Percentiles rank a stretch among this genome's conserved stretches.
Conservation (phyloP, 192 early-diverging fungal genomes). For the Cladochytrium replicatum region DNA sequence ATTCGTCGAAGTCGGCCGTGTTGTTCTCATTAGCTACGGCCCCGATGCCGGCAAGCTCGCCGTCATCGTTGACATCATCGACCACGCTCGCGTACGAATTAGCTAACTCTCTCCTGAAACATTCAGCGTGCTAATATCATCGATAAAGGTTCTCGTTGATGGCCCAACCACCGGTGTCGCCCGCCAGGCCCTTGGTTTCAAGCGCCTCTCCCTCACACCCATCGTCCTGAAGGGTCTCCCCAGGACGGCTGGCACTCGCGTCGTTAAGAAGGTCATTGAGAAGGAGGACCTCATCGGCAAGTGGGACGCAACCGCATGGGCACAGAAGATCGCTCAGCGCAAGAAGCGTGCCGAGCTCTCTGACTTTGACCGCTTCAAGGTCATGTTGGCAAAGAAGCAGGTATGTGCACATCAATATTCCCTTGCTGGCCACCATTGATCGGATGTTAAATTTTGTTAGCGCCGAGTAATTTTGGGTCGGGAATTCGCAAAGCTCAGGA, state of each 20-base stretch:
- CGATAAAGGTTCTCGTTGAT: conserved; percentile 75
- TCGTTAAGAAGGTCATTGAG: conserved; percentile 72
- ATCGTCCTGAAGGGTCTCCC: conserved; percentile 77
- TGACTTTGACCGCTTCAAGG: conserved; percentile 99
- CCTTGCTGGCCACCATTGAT: background rate
- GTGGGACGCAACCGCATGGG: conserved; percentile 89
- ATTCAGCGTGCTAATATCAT: background rate
- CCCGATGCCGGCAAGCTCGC: conserved; percentile 93
- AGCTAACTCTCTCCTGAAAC: background rate
- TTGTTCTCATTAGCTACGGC: conserved; percentile 93
- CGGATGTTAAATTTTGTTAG: conserved; percentile 2
- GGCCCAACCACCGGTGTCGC: conserved; percentile 90
- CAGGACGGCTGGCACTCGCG: conserved; percentile 63
- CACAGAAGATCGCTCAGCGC: conserved; percentile 89
- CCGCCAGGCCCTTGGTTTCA: conserved; percentile 81
- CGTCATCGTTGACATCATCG: conserved; percentile 97
- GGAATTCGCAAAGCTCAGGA: conserved; percentile 31
- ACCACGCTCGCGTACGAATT: conserved; percentile 84
- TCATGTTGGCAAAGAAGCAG: conserved; percentile 87
- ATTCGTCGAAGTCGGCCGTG: conserved; percentile 95
- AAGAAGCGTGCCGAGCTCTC: conserved; percentile 61
- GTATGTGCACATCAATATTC: background rate
- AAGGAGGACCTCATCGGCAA: conserved; percentile 68
- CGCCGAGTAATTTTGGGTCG: conserved; percentile 27
- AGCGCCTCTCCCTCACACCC: conserved; percentile 84